Evolutionary conservation across 768 basidiomycete species (phyloP), one percentile per base, ranked within the genome.

Genomic region (Pleurotus platypus): DNA sequence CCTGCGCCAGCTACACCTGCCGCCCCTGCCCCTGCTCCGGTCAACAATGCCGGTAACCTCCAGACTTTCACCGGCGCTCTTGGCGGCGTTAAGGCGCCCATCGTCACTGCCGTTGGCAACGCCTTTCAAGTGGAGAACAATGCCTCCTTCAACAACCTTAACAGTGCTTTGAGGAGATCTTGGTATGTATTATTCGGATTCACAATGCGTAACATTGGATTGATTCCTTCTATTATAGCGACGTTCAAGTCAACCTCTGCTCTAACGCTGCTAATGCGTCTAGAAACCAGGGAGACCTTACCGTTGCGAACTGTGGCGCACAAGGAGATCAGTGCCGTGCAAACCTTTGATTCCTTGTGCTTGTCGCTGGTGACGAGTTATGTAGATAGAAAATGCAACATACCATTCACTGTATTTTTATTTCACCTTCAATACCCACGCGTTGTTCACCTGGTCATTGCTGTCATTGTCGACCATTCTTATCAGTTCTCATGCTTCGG

Each of bases 191-290:
- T 20, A 15, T 2, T 15, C n/a, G 2, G 13, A 5, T 38, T 38
- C 22, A 6, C 6, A 11, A 4, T n/a, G 18, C 40, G 16, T 16
- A 9, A 18, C 30, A 45, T 18, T 45, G 13, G 46, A 46, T 46
- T 39, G 26, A 39, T 38, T 2, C 46, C 42, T 57, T 26, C 5
- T 49, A 15, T 26, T 26, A 3, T 55, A 76, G 80, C 66, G 78
- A 81, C 64, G 74, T 83, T 6, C 82, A 85, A 69, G 75, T 82
- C 64, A 86, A 86, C 70, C 62, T 76, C 61, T 86, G 83, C 64
- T 80, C 81, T 3, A 72, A 83, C 63, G 79, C 79, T 9, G 80
- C 83, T 12, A 83, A 84, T 65, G 69, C 75, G 12, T 77, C 76
- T 7, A 75, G 76, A 42, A 78, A 81, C 65, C 67, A 76, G 65